Evolutionary conservation across 305 asterid genomes (phyloP), one percentile per base, ranked within the genome.

Genomic region (Fraxinus xanthoxyloides): DNA sequence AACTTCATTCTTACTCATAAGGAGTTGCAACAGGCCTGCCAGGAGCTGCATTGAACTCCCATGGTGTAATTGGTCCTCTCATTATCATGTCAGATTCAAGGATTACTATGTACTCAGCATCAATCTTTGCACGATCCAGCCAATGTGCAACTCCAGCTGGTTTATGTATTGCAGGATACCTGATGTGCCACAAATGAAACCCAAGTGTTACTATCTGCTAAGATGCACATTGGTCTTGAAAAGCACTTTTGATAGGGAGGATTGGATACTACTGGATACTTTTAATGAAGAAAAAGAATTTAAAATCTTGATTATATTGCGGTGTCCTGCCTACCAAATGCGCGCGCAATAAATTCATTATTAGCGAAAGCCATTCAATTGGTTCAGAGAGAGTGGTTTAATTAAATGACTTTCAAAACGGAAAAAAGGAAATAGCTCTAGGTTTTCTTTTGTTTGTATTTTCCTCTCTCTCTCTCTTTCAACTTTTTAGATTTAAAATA

Each of bases 101-200:
- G 78, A 96, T 94, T 48, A 96, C 95, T 59, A 96, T 84, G 86
- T 89, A 96, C 79, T 96, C 98, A 28, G 98, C 98, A 51, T 94
- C 98, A 24, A 89, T 91, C 82, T 90, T 90, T 76, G 90, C 97
- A 82, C 92, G 99, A 89, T 94, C 93, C 63, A 96, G 85, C 99
- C 98, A 96, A 82, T 96, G 99, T 86, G 93, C 81, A 35, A 94
- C 97, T 21, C 95, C 95, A 30, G 97, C 97, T 13, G 98, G 99
- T 84, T 96, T 94, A 72, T 96, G 95, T 43, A 96, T 96, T 30
- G 99, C 97, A n/a, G 98, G 99, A 87, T 96, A 96, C 98, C 98
- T 96, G 89, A 83, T 12, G 78, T 19, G 19, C 75, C 38, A 89
- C 63, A 77, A 84, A 75, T 77, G 80, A 80, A 30, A 35, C 28